These are phyloP conservation scores for Pulveroboletus sp. DNA, from an alignment of 1,284 basidiomycete genomes.

Conservation along the genomic window DNA sequence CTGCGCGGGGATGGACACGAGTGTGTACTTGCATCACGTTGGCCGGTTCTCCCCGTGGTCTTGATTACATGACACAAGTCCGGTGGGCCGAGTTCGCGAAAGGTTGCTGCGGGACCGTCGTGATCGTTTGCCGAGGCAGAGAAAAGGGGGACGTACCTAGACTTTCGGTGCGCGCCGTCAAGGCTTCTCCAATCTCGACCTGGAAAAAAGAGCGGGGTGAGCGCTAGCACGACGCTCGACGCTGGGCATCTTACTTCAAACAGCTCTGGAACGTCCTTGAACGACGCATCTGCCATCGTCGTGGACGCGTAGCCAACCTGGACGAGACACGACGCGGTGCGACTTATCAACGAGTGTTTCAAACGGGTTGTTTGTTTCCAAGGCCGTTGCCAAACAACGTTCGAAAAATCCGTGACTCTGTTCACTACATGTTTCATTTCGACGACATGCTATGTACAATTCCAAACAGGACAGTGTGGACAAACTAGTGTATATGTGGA, in stretches of 20 bases:
- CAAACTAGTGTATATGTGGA: conserved; percentile 14
- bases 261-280: conserved; percentile 65
- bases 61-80: conserved; percentile 97
- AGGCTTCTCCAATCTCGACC: conserved; percentile 89
- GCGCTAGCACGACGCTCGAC: neutral
- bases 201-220: conserved; percentile 36
- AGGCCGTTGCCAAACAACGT: conserved; percentile 29
- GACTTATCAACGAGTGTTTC: neutral
- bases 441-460: conserved; percentile 17
- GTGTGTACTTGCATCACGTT: conserved; percentile 55
- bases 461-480: conserved; percentile 21
- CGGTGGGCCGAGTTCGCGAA: conserved; percentile 95
- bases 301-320: conserved; percentile 4
- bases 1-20: too few relatives aligned
- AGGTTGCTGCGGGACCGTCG: conserved; percentile 64
- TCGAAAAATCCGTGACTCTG: conserved; percentile 9
- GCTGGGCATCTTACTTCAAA: conserved; percentile 46
- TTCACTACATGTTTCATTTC: conserved; percentile 16
- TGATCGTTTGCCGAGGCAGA: neutral
- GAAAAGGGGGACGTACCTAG: conserved; percentile 59
- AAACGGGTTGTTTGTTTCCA: conserved; percentile 22
- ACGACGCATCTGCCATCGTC: conserved; percentile 54
- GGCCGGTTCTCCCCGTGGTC: conserved; percentile 78
- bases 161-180: conserved; percentile 90
- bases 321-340: neutral